phyloP scores from a whole-genome alignment of 139 green algal genomes.

The Ostreobium quekettii region DNA sequence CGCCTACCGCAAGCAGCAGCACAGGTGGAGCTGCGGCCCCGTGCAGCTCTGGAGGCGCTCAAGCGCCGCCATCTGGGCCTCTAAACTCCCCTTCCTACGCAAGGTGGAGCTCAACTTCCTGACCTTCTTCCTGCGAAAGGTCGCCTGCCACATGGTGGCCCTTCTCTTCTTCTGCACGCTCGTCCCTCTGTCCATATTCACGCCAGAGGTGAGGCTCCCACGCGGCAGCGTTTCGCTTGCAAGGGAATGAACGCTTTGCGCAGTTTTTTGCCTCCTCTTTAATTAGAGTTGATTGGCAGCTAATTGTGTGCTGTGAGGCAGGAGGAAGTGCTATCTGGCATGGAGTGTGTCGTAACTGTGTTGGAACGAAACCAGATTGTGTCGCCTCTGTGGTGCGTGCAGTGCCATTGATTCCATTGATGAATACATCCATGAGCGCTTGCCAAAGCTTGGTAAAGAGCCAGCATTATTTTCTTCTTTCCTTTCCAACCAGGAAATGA shows the following conservation, averaged over 20 bases:
- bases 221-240: neutral
- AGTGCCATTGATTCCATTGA: too few species aligned
- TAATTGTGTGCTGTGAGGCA: too few species aligned
- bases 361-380: too few species aligned
- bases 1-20: slow-evolving; percentile 96
- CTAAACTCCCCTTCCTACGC: slow-evolving; percentile 8
- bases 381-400: too few species aligned
- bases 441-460: too few species aligned
- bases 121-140: slow-evolving; percentile 75
- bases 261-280: too few species aligned
- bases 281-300: too few species aligned
- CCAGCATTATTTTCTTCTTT: too few species aligned
- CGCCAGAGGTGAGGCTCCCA: slow-evolving; percentile 44
- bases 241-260: slow-evolving; percentile 1
- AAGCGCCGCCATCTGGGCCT: slow-evolving; percentile 12
- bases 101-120: slow-evolving; percentile 59
- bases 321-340: too few species aligned
- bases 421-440: too few species aligned
- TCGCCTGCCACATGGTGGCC: slow-evolving; percentile 65
- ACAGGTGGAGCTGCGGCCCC: slow-evolving; percentile 60
- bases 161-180: slow-evolving; percentile 79
- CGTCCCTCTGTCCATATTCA: slow-evolving; percentile 60
- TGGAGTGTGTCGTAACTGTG: too few species aligned
- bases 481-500: too few species aligned
- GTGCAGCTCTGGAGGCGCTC: slow-evolving; percentile 14